Evolutionary conservation across 768 basidiomycete genomes (phyloP), one percentile per base, ranked within the genome.

Genomic region (Zangia roseola): DNA sequence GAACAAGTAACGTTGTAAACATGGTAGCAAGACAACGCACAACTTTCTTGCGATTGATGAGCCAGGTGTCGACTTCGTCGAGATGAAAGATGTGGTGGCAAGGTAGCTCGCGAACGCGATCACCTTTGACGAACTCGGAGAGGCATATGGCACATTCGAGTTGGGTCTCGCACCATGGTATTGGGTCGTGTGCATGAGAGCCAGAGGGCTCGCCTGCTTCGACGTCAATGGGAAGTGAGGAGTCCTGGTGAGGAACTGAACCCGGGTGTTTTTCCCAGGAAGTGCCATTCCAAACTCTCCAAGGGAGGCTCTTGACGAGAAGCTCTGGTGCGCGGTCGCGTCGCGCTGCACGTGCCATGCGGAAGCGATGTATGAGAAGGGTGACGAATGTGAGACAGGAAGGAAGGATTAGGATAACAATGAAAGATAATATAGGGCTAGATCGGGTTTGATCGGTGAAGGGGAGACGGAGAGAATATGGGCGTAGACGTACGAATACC

Each of bases 41-140:
- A 68, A 95, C 70, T 74, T 97, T 97, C 75, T 94, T 91, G 67
- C 91, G 82, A 52, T 88, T 83, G 47, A 94, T 86, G 51, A 98
- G 71, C 95, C 95, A 98, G 55, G 86, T 79, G 64, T 94, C 92
- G 33, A 97, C 82, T 65, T 97, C 95, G 30, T 85, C 78, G 38
- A 91, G 79, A 69, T 98, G 95, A 71, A 97, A 98, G 45, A 98
- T 84, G 65, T 98, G 95, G 40, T 89, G 87, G 61, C 95, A 98
- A 2, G 95, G 95, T 34, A 97, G 65, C 43, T 94, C 90, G 57
- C 94, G 82, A 36, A 97, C 91, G 58, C 83, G 80, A 64, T 98
- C 95, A 3, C 94, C 94, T 61, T 83, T 83, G 34, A 73, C 82
- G 58, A 97, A 98, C 53, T 86, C 82, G 50, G 80, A 88, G 47